Evolutionary conservation across 331 rosid genomes (phyloP), one percentile per base, ranked within the genome.

Genomic region (Arachis monticola): DNA sequence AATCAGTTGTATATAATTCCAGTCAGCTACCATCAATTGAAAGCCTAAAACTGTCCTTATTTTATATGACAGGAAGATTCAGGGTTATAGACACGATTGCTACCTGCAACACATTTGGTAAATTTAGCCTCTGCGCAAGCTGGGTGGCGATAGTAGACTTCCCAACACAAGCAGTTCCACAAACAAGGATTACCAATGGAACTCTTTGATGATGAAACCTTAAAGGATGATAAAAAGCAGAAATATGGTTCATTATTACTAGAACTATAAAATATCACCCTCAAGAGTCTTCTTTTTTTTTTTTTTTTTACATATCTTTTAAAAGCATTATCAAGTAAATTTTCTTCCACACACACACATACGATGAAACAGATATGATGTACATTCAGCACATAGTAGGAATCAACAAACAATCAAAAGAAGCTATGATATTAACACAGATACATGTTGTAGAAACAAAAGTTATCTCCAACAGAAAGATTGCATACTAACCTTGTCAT

Each of bases 91-190:
- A 66, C 32, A 50, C 40, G 59, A 70, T 41, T 22, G 51, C 3
- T 68, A 89, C 98, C 96, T 93, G 98, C 77, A 93, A 87, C 57
- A 93, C 98, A 79, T 93, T 93, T 44, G 98, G 98, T 83, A 93
- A 82, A 81, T 93, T 91, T 58, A 93, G 91, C 88, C 97, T 88
- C 81, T 93, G 96, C 2, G 98, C 98, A 31, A 93, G 95, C 83
- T 89, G 98, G 75, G 97, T 91, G 71, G 98, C 96, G 70, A 93
- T 89, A 80, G 98, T 93, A 57, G 98, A 93, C 89, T 91, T 91
- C 77, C 98, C 98, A 38, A 91, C 96, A 90, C 98, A 91, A 61
- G 98, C 96, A 60, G 97, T 91, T 83, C 98, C 98, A 76, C 98
- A 93, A 10, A 93, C 97, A 83, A 93, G 98, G 80, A 93, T 88